phyloP scores from a whole-genome alignment of 78 protist species.

The Dictyostelium firmibasis region DNA sequence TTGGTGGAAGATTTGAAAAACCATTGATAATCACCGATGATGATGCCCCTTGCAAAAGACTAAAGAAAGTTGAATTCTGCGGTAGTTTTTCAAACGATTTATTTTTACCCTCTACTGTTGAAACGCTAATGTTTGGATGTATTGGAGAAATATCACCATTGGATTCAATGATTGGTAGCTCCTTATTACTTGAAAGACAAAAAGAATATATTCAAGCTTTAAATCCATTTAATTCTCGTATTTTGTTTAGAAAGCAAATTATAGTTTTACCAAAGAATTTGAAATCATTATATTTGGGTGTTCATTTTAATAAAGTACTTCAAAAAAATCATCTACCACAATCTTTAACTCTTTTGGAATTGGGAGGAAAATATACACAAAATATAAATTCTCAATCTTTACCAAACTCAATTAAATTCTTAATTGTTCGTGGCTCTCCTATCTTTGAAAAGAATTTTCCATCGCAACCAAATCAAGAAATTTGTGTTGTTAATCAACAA shows the following conservation, averaged over 20 bases:
- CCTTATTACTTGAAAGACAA: background rate
- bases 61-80: background rate
- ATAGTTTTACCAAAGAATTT: background rate
- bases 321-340: background rate
- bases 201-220: background rate
- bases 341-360: background rate
- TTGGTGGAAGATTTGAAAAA: background rate
- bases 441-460: background rate
- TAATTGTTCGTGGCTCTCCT: background rate
- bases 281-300: background rate
- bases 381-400: background rate
- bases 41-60: background rate
- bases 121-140: background rate
- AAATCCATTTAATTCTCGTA: background rate
- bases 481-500: too few species aligned
- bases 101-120: background rate
- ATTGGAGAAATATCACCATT: background rate
- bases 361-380: background rate
- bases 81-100: background rate
- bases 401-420: background rate
- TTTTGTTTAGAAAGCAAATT: background rate
- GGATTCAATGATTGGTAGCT: background rate
- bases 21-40: background rate
- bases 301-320: background rate
- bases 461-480: background rate